Evolutionary conservation across 1,139 yeast genomes (phyloP), one percentile per base, ranked within the genome.

Genomic region (Saccharomyces hybrid): DNA sequence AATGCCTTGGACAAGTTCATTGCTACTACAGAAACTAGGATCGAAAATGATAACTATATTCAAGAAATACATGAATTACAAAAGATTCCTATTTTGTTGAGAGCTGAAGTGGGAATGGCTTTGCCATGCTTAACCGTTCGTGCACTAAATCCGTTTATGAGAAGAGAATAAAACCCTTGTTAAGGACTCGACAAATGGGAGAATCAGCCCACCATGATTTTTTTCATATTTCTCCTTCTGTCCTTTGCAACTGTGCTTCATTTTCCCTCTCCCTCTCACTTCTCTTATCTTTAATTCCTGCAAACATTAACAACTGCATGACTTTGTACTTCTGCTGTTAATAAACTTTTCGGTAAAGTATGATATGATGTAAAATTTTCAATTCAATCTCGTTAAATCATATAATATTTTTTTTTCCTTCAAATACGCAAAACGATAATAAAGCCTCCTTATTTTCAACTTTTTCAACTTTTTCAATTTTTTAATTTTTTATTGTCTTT

Each of bases 41-140:
- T 75, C 38, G 93, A 88, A 57, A 85, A 83, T 48, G 83, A 78
- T 44, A 75, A 79, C 56, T 67, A 63, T 57, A 80, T 93, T 53
- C 98, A 93, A 74, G 96, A 88, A 66, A 84, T 93, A 53, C 78
- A 80, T 58, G 95, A 88, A 64, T 75, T 91, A 63, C 79, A 79
- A 52, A 84, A 83, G 65, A 87, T 93, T 50, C 98, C 98, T 14
- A 84, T 93, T 23, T 75, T 93, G 58, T 76, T 93, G 59, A 79
- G 97, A 62, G 95, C 97, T 0, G 98, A 91, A 70, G 82, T 90
- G 54, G 97, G 97, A 53, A 89, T 88, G 91, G 90, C 95, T 1
- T 78, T 93, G 56, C 99, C 99, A 14, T 91, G 98, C 70, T 78
- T 93, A 67, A 88, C 97, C 3, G 97, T 93, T 11, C 82, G 97